Evolutionary conservation across 2,329 filamentous ascomycete species (phyloP).

Genomic region (Ambrosiella xylebori): DNA sequence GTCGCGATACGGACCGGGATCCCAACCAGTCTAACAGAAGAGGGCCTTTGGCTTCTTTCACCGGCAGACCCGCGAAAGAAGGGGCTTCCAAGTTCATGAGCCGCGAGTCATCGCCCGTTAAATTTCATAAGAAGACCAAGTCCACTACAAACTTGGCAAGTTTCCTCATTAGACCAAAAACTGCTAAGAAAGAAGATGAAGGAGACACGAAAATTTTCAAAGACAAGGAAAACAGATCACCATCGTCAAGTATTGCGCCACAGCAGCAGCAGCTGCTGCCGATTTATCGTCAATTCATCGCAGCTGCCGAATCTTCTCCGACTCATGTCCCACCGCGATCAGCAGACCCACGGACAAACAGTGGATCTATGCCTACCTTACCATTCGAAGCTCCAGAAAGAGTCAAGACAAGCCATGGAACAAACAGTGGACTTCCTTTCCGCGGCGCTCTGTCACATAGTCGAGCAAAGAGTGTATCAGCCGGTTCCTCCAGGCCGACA

Average conservation of each 20-base stretch:
- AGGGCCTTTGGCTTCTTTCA: conserved; percentile 8
- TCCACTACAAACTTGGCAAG: conserved; percentile 68
- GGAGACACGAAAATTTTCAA: conserved; percentile 6
- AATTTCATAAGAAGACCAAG: conserved; percentile 56
- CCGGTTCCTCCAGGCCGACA: conserved; percentile 2
- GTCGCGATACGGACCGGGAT: conserved; percentile 22
- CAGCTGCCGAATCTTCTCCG: not conserved
- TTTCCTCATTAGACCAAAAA: conserved; percentile 59
- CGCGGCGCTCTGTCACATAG: conserved; percentile 21
- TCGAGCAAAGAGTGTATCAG: conserved; percentile 19
- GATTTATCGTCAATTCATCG: conserved; percentile 11
- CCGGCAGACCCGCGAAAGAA: conserved; percentile 4
- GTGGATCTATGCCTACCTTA: not conserved
- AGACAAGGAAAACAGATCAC: conserved; percentile 13
- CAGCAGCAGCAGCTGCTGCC: conserved; percentile 1
- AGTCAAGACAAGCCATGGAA: conserved; percentile 6
- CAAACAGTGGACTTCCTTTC: conserved; percentile 1
- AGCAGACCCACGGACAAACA: conserved; percentile 1
- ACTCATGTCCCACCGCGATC: not conserved
- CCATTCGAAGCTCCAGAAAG: not conserved
- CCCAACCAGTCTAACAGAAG: not conserved
- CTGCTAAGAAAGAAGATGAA: conserved; percentile 37
- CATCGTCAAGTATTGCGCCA: conserved; percentile 6
- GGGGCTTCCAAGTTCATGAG: conserved; percentile 21
- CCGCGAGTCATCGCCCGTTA: conserved; percentile 35